These are phyloP conservation scores for Diaporthe ilicicola DNA, from an alignment of 2,329 filamentous ascomycete species.

Conservation along the genomic window DNA sequence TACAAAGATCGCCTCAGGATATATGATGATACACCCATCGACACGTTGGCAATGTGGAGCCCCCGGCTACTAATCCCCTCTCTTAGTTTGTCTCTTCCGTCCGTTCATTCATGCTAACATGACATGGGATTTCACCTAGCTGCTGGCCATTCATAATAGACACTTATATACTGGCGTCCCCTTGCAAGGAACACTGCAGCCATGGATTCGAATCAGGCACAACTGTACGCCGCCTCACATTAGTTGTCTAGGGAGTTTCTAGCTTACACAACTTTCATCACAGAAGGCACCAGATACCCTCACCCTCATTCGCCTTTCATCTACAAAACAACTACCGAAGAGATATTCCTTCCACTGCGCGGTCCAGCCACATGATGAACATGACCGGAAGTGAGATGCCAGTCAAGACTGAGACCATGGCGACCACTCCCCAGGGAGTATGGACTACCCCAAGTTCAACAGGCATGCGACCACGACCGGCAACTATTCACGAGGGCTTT, in stretches of 20 bases:
- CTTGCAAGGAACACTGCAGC: slow-evolving; percentile 45
- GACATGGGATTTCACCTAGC: slow-evolving; percentile 42
- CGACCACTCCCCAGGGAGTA: slow-evolving; percentile 51
- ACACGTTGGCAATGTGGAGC: slow-evolving; percentile 43
- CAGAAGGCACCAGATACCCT: slow-evolving; percentile 58
- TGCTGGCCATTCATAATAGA: slow-evolving; percentile 48
- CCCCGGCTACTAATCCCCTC: slow-evolving; percentile 36
- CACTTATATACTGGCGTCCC: slow-evolving; percentile 41
- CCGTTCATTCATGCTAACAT: slow-evolving; percentile 50
- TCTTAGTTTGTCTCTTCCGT: slow-evolving; percentile 40
- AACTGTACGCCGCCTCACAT: slow-evolving; percentile 56
- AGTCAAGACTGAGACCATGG: slow-evolving; percentile 56
- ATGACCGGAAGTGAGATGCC: slow-evolving; percentile 63
- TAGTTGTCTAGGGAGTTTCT: slow-evolving; percentile 36
- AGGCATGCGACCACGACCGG: slow-evolving; percentile 60
- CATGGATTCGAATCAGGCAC: slow-evolving; percentile 62
- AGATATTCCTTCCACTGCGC: slow-evolving; percentile 50
- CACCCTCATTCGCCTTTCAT: slow-evolving; percentile 59
- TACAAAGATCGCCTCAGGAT: slow-evolving; percentile 42
- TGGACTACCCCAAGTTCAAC: slow-evolving; percentile 66
- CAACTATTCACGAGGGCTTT: slow-evolving; percentile 69
- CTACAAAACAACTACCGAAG: slow-evolving; percentile 55
- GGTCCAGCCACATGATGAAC: slow-evolving; percentile 52
- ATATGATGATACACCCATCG: slow-evolving; percentile 48
- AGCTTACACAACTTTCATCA: slow-evolving; percentile 47